A percentile compares a stretch with the other conserved stretches of the same genome.
Conservation (phyloP, 139 green algal species). For the Chlamydomonas schloesseri region DNA sequence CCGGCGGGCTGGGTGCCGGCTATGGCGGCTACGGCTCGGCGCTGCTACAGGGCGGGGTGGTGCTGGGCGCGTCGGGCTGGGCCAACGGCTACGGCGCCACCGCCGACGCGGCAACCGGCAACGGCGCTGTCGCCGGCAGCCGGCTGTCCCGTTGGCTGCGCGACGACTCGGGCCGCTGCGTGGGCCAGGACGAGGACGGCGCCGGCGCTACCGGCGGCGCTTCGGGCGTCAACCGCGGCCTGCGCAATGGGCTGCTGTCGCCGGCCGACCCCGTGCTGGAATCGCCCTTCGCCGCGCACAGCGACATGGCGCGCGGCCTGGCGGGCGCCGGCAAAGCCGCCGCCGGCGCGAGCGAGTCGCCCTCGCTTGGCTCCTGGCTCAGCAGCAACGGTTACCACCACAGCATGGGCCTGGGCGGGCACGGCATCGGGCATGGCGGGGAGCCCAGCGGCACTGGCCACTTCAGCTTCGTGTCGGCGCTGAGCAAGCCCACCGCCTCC, state of each 20-base stretch:
- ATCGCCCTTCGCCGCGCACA: neutral
- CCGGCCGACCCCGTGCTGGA: neutral
- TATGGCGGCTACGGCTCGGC: neutral
- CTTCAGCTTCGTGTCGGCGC: conserved; percentile 26
- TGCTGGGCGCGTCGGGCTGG: conserved; percentile 13
- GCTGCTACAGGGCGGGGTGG: conserved; percentile 16
- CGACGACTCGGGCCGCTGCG: conserved; percentile 7
- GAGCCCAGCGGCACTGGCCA: neutral
- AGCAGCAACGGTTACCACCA: conserved; percentile 17
- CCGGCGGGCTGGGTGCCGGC: neutral
- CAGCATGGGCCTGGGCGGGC: neutral
- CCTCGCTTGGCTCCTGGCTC: conserved; percentile 11
- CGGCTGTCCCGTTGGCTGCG: conserved; percentile 23
- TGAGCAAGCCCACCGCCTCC: conserved; percentile 16
- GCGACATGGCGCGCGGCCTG: neutral
- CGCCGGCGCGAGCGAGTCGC: neutral
- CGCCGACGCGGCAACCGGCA: neutral
- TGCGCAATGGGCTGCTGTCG: neutral
- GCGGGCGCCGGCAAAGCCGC: neutral
- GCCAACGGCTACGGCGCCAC: conserved; percentile 12
- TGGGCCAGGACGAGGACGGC: neutral
- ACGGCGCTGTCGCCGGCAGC: neutral
- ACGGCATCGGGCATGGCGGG: neutral
- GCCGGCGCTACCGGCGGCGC: neutral
- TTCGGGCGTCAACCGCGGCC: too few species aligned